Conservation (phyloP, 202 grass and related monocot genomes). For the Bolboschoenoplectus hybrid region DNA sequence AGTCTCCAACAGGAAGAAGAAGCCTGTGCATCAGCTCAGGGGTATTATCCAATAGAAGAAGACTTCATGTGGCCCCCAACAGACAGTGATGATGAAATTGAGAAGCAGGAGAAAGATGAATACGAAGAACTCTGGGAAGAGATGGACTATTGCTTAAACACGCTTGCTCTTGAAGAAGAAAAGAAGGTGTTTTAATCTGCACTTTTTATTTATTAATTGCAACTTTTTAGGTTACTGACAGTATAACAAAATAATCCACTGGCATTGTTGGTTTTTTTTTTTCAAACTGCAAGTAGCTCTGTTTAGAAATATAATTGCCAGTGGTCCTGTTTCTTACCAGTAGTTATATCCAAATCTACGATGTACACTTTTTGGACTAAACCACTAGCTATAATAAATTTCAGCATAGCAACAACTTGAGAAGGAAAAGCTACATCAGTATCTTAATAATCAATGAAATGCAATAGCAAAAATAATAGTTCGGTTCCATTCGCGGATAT, state of each 20-base stretch:
- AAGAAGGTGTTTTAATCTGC: conserved; percentile 55
- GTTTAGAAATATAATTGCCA: conserved; percentile 38
- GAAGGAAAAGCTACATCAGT: not conserved
- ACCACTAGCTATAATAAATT: not conserved
- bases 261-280: not conserved
- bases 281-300: not conserved
- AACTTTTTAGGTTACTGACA: not conserved
- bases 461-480: not conserved
- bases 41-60: conserved; percentile 46
- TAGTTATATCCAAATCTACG: conserved; percentile 15
- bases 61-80: conserved; percentile 71
- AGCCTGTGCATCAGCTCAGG: conserved; percentile 17
- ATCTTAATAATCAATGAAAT: not conserved
- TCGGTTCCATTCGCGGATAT: not conserved
- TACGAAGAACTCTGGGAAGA: conserved; percentile 79
- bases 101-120: conserved; percentile 57
- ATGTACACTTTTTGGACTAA: not conserved
- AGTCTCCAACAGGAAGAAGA: conserved; percentile 36
- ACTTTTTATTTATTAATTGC: conserved; percentile 21
- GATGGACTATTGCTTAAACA: conserved; percentile 74
- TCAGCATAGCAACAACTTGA: not conserved
- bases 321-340: not conserved
- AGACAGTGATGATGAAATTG: conserved; percentile 18
- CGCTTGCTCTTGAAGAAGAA: conserved; percentile 62
- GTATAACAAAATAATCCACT: conserved; percentile 14